Evolutionary conservation across 78 protist genomes (phyloP), one percentile per base, ranked within the genome.

Genomic region (Dictyostelium firmibasis): DNA sequence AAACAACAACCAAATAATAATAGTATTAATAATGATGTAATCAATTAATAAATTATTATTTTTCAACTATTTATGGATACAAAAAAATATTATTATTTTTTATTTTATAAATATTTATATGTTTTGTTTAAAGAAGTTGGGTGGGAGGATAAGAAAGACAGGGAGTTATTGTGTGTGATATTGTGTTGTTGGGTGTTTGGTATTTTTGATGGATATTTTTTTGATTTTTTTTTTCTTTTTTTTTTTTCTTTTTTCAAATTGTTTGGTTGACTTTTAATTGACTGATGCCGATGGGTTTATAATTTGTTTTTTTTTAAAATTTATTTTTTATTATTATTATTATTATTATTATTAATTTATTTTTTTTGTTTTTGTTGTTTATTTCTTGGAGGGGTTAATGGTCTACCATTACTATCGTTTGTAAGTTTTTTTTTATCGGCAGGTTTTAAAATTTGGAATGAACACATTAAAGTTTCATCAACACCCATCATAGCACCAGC

Each of bases 401-500:
- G 92, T 85, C 93, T 94, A 67, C 96, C 89, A 78, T 84, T 84
- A 50, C 76, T 84, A 44, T 85, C 88, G 35, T 91, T 81, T 67
- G 81, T 79, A 25, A 43, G 53, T 35, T 83, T 47, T 87, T 96
- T 98, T 92, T 97, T 97, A 94, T 98, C 99, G 33, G 98, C 98
- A 1, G 99, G 99, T 92, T 98, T 98, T 57, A 98, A 94, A 36
- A 98, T 98, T 94, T 99, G 99, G 98, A 99, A 99, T 1, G 99
- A 98, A 93, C 99, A 99, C 99, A 99, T 98, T 82, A 99, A 96
- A 1, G 98, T 94, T 92, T 98, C 99, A 91, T 99, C 99, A 20
- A 99, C 99, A 75, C 97, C 96, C 99, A 99, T 99, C 99, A 99
- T 98, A 9, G 99, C 99, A 10, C 99, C 99, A 3, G 99, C 99